Evolutionary conservation across 345 rosid species (phyloP).

Genomic region (Luvunga scandens): DNA sequence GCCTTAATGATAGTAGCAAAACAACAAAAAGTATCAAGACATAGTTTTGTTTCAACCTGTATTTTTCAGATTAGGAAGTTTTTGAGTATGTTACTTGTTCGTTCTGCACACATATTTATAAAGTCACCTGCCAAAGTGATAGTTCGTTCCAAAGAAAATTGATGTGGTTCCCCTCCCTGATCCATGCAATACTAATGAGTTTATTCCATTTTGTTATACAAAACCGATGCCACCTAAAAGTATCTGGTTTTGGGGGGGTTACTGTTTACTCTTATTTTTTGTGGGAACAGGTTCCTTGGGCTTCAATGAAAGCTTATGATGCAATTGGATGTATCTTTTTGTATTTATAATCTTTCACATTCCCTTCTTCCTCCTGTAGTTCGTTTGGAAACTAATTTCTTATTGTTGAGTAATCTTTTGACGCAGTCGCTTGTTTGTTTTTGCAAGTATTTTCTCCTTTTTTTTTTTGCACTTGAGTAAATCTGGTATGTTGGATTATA

Average conservation of each 20-base stretch:
- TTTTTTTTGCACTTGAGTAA: neutral
- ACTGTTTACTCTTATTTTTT: neutral
- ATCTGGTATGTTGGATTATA: neutral
- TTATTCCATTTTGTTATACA: neutral
- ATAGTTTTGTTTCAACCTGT: neutral
- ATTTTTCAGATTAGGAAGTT: neutral
- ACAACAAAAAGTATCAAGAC: neutral
- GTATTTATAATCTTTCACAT: neutral
- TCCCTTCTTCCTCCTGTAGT: neutral
- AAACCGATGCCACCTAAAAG: neutral
- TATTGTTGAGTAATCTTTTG: neutral
- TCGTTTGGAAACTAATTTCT: neutral
- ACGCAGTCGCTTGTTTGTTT: neutral
- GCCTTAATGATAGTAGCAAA: neutral
- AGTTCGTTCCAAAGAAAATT: neutral
- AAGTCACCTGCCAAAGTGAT: neutral
- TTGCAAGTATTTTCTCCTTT: neutral
- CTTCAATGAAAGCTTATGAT: neutral
- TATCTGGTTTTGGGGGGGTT: neutral
- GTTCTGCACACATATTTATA: too few species aligned
- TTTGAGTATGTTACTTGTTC: neutral
- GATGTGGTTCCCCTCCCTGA: neutral
- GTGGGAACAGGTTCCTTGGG: neutral
- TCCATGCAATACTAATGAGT: neutral
- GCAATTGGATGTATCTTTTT: neutral